Percentiles rank a stretch among this genome's conserved stretches.
These are phyloP conservation scores for Tylopilus rubrobrunneus DNA, from an alignment of 768 basidiomycete species.

Conservation along the genomic window DNA sequence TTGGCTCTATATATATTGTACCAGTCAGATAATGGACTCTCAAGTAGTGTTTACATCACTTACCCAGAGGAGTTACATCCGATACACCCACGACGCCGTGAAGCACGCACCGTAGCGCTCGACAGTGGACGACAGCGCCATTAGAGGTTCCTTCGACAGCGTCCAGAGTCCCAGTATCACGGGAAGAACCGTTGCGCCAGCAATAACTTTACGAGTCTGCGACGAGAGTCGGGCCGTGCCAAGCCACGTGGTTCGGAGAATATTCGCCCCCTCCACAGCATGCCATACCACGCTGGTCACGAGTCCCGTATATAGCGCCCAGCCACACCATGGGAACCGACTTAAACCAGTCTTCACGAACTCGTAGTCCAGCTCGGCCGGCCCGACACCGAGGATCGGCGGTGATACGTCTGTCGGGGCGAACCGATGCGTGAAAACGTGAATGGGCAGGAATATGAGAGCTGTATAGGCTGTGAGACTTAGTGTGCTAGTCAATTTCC, in stretches of 20 bases:
- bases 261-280: constrained; percentile 52
- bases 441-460: constrained; percentile 60
- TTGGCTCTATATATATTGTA: not conserved
- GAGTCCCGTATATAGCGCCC: constrained; percentile 60
- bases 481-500: constrained; percentile 41
- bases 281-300: constrained; percentile 56
- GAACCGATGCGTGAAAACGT: constrained; percentile 65
- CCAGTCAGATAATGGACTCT: not conserved
- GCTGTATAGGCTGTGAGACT: constrained; percentile 61
- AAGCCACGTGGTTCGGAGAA: constrained; percentile 49
- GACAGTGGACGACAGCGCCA: constrained; percentile 48
- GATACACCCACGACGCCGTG: constrained; percentile 43
- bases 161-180: constrained; percentile 53
- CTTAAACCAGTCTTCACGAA: constrained; percentile 73
- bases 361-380: constrained; percentile 77
- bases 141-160: constrained; percentile 54
- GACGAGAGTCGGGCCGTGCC: constrained; percentile 14
- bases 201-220: constrained; percentile 27
- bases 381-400: constrained; percentile 47
- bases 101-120: constrained; percentile 44
- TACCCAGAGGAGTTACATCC: constrained; percentile 26
- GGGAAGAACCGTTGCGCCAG: constrained; percentile 42
- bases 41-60: not conserved
- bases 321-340: constrained; percentile 58
- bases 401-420: constrained; percentile 43